Conservation (phyloP, 2,329 filamentous ascomycete species). For the Cercospora canescens region DNA sequence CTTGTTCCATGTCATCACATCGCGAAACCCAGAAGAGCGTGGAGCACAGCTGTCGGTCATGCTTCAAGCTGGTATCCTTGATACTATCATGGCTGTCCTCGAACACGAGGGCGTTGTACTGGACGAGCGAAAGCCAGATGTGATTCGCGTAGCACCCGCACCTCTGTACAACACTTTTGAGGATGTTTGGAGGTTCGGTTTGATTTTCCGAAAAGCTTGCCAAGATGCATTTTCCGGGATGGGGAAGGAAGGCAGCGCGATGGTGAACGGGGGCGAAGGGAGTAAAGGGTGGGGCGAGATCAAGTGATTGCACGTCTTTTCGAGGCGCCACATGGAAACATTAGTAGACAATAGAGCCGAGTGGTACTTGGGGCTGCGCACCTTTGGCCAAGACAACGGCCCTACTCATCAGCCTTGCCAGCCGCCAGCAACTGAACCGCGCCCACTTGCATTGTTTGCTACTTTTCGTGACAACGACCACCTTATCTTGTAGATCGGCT, state of each 20-base stretch:
- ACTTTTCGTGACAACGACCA: neutral
- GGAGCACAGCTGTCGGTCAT: conserved; percentile 79
- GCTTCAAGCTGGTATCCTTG: conserved; percentile 67
- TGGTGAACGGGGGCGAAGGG: conserved; percentile 32
- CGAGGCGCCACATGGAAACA: neutral
- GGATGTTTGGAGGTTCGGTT: conserved; percentile 67
- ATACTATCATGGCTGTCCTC: conserved; percentile 64
- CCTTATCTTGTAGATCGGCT: neutral
- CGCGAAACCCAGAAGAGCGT: conserved; percentile 64
- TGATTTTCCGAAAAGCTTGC: conserved; percentile 54
- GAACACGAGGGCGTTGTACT: conserved; percentile 71
- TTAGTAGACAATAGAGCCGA: neutral
- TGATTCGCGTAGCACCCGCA: conserved; percentile 79
- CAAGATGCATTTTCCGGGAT: conserved; percentile 33
- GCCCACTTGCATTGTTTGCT: neutral
- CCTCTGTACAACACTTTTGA: conserved; percentile 80
- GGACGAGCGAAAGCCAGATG: conserved; percentile 82
- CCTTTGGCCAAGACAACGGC: neutral
- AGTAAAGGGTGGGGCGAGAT: conserved; percentile 35
- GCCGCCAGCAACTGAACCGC: neutral
- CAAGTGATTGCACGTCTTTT: conserved; percentile 20
- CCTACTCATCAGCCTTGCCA: neutral
- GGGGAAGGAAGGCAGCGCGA: conserved; percentile 17
- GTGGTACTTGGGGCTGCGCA: too few species aligned
- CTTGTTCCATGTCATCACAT: conserved; percentile 63